Conservation (phyloP, 2,329 filamentous ascomycete genomes). For the Helicocarpus griseus region DNA sequence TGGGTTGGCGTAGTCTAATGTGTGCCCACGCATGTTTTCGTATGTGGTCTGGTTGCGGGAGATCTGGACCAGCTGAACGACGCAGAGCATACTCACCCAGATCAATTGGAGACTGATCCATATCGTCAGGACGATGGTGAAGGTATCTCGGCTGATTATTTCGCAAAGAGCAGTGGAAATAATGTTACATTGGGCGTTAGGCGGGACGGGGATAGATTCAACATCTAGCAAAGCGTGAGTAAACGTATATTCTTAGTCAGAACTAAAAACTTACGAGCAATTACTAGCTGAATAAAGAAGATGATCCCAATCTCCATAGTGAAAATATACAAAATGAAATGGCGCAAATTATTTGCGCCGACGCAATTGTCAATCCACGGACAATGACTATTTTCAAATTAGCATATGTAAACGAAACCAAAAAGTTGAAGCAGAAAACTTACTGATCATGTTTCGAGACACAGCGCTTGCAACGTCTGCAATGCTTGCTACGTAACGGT, state of each 20-base stretch:
- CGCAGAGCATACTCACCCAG: conserved; percentile 95
- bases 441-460: conserved; percentile 96
- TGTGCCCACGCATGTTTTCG: conserved; percentile 84
- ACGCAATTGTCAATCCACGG: conserved; percentile 98
- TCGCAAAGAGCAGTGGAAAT: conserved; percentile 67
- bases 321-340: conserved; percentile 86
- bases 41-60: conserved; percentile 89
- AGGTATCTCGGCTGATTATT: conserved; percentile 69
- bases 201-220: conserved; percentile 45
- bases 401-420: conserved; percentile 6
- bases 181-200: conserved; percentile 54
- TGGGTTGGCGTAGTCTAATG: conserved; percentile 46
- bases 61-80: conserved; percentile 88
- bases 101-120: conserved; percentile 80
- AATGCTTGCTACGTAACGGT: conserved; percentile 91
- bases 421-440: conserved; percentile 30
- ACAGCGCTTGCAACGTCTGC: conserved; percentile 79
- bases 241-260: background rate
- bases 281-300: conserved; percentile 59
- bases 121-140: conserved; percentile 66
- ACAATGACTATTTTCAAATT: conserved; percentile 59
- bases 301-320: conserved; percentile 66
- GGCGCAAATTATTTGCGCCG: conserved; percentile 88
- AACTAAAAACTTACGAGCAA: conserved; percentile 52
- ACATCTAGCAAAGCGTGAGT: conserved; percentile 48